These are phyloP conservation scores for Verticillium albo-atrum DNA, from an alignment of 2,329 filamentous ascomycete genomes.

Conservation along the genomic window DNA sequence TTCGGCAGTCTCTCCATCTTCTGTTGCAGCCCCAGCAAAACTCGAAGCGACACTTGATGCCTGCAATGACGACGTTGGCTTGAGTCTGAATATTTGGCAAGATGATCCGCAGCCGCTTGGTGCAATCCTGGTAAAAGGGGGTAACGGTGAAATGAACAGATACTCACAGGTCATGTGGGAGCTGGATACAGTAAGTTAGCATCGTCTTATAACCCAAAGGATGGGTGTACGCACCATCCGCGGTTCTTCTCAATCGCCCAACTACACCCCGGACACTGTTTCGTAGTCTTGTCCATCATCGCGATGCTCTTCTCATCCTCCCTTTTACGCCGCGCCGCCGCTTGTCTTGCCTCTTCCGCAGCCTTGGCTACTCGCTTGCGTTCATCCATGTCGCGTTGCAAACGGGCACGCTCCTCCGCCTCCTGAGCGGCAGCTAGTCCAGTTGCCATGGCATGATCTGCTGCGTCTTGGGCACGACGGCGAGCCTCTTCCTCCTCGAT, in stretches of 20 bases:
- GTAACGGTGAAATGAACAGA: background rate
- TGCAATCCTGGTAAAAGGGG: background rate
- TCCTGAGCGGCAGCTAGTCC: constrained; percentile 25
- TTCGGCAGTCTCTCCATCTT: background rate
- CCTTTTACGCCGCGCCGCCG: constrained; percentile 19
- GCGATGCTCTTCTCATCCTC: constrained; percentile 28
- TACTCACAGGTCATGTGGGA: constrained; percentile 38
- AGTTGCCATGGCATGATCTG: constrained; percentile 31
- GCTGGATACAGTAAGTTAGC: constrained; percentile 21
- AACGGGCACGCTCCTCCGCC: constrained; percentile 16
- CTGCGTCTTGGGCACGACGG: constrained; percentile 38
- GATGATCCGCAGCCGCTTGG: background rate
- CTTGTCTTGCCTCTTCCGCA: constrained; percentile 19
- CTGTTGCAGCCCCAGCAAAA: constrained; percentile 29
- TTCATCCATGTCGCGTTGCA: constrained; percentile 16
- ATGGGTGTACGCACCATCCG: constrained; percentile 30
- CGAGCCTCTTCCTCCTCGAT: constrained; percentile 34
- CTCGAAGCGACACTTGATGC: constrained; percentile 19
- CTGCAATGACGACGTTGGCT: constrained; percentile 7
- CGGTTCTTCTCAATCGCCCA: constrained; percentile 33
- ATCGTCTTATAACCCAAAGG: background rate
- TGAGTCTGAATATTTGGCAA: background rate
- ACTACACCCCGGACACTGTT: constrained; percentile 31
- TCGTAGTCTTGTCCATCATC: constrained; percentile 25
- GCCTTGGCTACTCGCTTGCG: constrained; percentile 18